A percentile compares a stretch with the other conserved stretches of the same genome.
These are phyloP conservation scores for Fraxinus floribunda DNA, from an alignment of 305 asterid genomes.

Conservation along the genomic window DNA sequence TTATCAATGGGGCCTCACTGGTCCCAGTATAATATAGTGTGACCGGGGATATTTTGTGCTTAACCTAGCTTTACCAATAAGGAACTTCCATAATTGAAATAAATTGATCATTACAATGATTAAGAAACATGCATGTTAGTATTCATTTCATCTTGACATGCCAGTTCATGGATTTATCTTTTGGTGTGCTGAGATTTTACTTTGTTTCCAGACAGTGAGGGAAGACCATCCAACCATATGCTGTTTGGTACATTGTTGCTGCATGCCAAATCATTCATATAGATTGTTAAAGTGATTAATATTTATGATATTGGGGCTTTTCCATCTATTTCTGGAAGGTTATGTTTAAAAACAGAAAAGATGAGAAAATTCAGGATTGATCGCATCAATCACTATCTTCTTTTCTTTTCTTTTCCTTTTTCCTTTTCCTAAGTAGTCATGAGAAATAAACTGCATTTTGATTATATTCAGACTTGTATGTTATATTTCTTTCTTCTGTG, in stretches of 20 bases:
- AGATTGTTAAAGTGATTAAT: not conserved
- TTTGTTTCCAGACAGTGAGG: not conserved
- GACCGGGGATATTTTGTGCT: not conserved
- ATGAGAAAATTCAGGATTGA: not conserved
- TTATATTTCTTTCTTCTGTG: not conserved
- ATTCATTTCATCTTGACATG: not conserved
- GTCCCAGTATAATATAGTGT: not conserved
- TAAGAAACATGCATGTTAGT: not conserved
- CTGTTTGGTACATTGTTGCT: not conserved
- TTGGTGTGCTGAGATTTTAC: not conserved
- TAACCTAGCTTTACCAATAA: not conserved
- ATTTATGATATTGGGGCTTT: not conserved
- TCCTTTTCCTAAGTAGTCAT: not conserved
- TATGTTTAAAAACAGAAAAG: not conserved
- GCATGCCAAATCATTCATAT: not conserved
- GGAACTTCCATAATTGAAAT: not conserved
- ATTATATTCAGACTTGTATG: not conserved
- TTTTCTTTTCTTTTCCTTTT: not conserved
- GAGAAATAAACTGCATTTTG: not conserved
- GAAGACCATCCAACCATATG: not conserved
- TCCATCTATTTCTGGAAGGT: not conserved
- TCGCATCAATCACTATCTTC: not conserved
- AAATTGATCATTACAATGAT: not conserved
- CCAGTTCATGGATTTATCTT: not conserved
- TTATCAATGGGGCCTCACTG: not conserved